Percentiles rank a stretch among this genome's conserved stretches.
Conservation (phyloP, 768 basidiomycete species). For the Sistotremastrum niveocremeum region DNA sequence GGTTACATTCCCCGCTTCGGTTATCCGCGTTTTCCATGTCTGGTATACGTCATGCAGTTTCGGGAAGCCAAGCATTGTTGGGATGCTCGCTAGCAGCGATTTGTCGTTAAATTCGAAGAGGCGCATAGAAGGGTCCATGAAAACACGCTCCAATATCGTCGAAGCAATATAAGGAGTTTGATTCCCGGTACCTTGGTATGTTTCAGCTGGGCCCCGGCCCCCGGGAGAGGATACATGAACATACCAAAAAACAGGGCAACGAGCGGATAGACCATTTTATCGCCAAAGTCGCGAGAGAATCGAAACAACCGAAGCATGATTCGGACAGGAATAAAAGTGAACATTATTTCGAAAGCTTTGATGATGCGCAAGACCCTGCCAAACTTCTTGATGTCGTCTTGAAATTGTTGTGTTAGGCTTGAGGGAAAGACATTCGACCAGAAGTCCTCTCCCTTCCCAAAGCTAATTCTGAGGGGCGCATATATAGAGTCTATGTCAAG, state of each 20-base stretch:
- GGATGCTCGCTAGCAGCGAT: slow-evolving; percentile 20
- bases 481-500: too few species aligned
- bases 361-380: slow-evolving; percentile 18
- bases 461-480: slow-evolving; percentile 12
- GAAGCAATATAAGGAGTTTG: slow-evolving; percentile 24
- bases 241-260: slow-evolving; percentile 18
- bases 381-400: slow-evolving; percentile 20
- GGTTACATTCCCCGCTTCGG: slow-evolving; percentile 13
- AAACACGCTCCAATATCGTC: slow-evolving; percentile 21
- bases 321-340: slow-evolving; percentile 21
- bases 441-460: slow-evolving; percentile 21
- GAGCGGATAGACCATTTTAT: slow-evolving; percentile 23
- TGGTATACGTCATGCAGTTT: slow-evolving; percentile 18
- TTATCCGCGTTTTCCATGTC: slow-evolving; percentile 16
- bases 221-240: background rate
- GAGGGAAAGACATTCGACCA: slow-evolving; percentile 27
- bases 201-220: background rate
- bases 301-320: slow-evolving; percentile 21
- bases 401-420: slow-evolving; percentile 6
- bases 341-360: slow-evolving; percentile 18
- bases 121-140: slow-evolving; percentile 22
- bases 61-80: slow-evolving; percentile 25
- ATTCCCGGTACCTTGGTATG: slow-evolving; percentile 19
- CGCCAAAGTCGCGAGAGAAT: slow-evolving; percentile 18
- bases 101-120: slow-evolving; percentile 21